A percentile compares a stretch with the other conserved stretches of the same genome.
These are phyloP conservation scores for Polygonum aviculare DNA, from an alignment of 148 eudicot species.

Conservation along the genomic window DNA sequence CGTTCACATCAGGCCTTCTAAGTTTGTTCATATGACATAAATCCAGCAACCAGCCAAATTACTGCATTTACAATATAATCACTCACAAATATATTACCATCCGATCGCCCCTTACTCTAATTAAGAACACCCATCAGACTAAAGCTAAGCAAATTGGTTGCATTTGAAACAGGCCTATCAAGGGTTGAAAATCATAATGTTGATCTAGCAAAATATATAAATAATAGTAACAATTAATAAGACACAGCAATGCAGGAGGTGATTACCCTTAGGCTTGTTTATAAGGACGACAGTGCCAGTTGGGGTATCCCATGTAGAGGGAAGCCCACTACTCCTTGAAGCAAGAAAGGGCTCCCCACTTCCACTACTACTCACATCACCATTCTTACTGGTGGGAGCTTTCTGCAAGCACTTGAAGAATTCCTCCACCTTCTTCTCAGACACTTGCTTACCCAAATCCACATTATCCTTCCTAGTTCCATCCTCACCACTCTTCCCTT, in stretches of 20 bases:
- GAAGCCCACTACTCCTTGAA: constrained; percentile 65
- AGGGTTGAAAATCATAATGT: background rate
- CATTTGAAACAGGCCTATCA: background rate
- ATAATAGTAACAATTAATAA: background rate
- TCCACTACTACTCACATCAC: constrained; percentile 17
- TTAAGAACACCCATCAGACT: background rate
- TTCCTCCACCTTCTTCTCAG: constrained; percentile 89
- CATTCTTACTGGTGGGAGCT: constrained; percentile 43
- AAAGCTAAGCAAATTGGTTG: background rate
- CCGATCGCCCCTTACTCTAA: background rate
- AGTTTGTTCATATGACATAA: background rate
- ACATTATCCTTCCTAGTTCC: constrained; percentile 25
- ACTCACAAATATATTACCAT: background rate
- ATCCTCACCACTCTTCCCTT: constrained; percentile 26
- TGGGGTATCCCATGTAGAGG: constrained; percentile 75
- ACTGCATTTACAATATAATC: background rate
- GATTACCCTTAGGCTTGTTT: constrained; percentile 89
- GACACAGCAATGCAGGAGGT: background rate
- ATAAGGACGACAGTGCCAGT: constrained; percentile 76
- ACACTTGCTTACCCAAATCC: constrained; percentile 21
- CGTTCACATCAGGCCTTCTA: background rate
- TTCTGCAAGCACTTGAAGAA: constrained; percentile 92
- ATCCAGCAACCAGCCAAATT: background rate
- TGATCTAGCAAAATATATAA: background rate
- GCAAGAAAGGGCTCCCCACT: constrained; percentile 62